Evolutionary conservation across 495 filamentous ascomycete genomes (phyloP), one percentile per base, ranked within the genome.

Genomic region (Pseudoneurospora amorphoporcata): DNA sequence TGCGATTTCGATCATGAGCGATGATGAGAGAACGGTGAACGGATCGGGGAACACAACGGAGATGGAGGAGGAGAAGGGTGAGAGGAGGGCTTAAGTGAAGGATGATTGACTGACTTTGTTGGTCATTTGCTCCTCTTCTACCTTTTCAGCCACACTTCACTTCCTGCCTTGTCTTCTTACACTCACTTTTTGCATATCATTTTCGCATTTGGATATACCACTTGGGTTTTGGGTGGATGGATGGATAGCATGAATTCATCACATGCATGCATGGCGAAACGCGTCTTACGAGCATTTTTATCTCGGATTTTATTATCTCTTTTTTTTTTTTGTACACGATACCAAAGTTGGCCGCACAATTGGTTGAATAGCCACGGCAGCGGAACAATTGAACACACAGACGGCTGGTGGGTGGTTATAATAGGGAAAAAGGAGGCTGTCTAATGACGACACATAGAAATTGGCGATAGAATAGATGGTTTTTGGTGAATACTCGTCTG

Each of bases 11-110:
- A 72, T 74, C 70, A 58, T 72, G 43, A 77, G 75, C n/a, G 77
- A 77, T 42, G 73, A 76, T 43, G 77, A 79, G 74, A 73, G 70
- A 32, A 76, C 76, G 35, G 53, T 73, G 35, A 45, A 71, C 7
- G 70, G 47, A 19, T 61, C 29, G 29, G 53, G 53, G 14, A 32
- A 32, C 14, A 35, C 53, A 12, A 61, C 53, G 69, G 69, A 71
- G 12, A 70, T 71, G 69, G 58, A 70, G 42, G 71, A 68, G 41
- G 71, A 73, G 45, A 65, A 72, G 42, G 23, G 47, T 8, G 79
- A 76, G 70, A 71, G 58, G 42, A 47, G 70, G 29, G 40, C 61
- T 39, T 38, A 14, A 29, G 32, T 71, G 45, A 12, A 72, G n/a
- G 23, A 23, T 23, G 23, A 9, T 5, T 8, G 14, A 1, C 7